Conservation (phyloP, 2,329 filamentous ascomycete species). For the Colletotrichum sp. region DNA sequence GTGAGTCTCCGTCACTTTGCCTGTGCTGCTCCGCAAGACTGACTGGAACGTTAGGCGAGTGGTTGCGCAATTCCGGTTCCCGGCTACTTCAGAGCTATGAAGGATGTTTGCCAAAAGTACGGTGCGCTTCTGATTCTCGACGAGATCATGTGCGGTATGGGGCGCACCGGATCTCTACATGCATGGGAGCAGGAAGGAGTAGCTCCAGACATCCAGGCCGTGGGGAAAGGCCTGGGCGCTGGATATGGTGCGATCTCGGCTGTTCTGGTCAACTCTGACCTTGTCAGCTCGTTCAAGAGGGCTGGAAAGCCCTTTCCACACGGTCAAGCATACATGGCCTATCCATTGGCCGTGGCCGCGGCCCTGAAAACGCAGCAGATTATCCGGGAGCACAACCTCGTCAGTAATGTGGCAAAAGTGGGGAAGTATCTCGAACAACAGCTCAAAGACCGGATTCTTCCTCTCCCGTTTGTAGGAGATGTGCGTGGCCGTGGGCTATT, state of each 20-base stretch:
- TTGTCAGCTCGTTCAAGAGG: background rate
- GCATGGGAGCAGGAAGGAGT: background rate
- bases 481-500: background rate
- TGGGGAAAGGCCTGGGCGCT: background rate
- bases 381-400: background rate
- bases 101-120: background rate
- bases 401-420: background rate
- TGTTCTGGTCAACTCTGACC: background rate
- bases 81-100: background rate
- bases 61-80: background rate
- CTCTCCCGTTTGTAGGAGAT: background rate
- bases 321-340: background rate
- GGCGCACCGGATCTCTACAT: background rate
- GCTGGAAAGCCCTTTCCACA: background rate
- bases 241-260: background rate
- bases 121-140: background rate
- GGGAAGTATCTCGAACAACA: background rate
- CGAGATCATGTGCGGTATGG: background rate
- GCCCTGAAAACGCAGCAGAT: background rate
- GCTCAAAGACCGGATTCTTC: background rate
- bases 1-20: background rate
- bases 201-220: background rate
- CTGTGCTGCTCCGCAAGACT: background rate
- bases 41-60: background rate
- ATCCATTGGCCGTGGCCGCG: background rate